Base-by-base conservation (phyloP, 2,329 filamentous ascomycete species). In the Fusarium sp. region DNA sequence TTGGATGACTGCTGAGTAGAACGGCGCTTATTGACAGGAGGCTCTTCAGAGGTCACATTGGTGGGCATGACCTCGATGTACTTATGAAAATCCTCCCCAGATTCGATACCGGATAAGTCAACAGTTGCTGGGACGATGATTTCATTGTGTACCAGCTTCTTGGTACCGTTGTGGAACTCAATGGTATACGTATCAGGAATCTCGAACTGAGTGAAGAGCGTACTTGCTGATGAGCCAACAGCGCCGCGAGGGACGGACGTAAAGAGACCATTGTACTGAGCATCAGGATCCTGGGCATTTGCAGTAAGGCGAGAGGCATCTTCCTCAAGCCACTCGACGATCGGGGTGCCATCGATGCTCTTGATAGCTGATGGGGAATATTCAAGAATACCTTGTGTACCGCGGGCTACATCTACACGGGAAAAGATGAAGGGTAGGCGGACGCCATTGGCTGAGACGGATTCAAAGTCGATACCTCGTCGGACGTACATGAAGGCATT, bases 221-320 rank as follows among this genome's bases (percentile, higher is more conserved):
- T 59, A 8, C 54, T 63, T 10, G 67, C 58, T 5, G 49, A 15
- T 6, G 22, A 15, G 0, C 73, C 68, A n/a, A 22, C 22, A 29
- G 70, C 73, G 2, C 20, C 8, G 4, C 67, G 67, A 18, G 74
- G 63, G n/a, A 72, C 24, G 9, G 53, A 65, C 2, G 41, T 34
- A 46, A 75, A 75, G 5, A 70, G 66, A 11, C 46, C 52, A 44
- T 75, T 75, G 41, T 72, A 75, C 52, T 75, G 73, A 13, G 73
- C 73, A 46, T 75, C 73, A 2, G 73, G 73, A 18, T 75, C 73
- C 22, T 75, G 73, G 15, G 51, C 52, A 46, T 69, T 72, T 29
- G 49, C 43, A 13, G 52, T 44, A 25, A 56, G 54, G 24, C 43
- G 47, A 12, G 66, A 41, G 22, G 73, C 73, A 11, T 75, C 73